Evolutionary conservation across 1,139 yeast genomes (phyloP), one percentile per base, ranked within the genome.

Genomic region (Blastobotrys ciferrii): DNA sequence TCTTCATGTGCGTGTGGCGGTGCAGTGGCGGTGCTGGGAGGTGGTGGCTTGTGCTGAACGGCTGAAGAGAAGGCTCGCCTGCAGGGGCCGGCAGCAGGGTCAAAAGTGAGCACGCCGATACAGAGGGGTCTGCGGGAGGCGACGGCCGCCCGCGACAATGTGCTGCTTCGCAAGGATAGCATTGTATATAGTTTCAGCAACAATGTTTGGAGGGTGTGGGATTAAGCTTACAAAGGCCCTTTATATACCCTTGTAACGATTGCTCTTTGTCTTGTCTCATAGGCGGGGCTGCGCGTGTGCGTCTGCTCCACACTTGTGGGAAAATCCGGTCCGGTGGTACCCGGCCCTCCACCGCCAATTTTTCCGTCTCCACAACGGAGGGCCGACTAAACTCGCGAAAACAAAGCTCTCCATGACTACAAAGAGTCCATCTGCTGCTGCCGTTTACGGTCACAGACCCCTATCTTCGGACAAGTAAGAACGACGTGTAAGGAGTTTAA

Each of bases 111-210:
- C 9, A 36, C 40, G 28, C 40, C 40, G n/a, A 36, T 36, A 23
- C 40, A 36, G 7, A 36, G 17, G 40, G 40, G 40, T 11, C 40
- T 23, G 11, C 40, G 40, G 4, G 40, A 36, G 6, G 40, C 25
- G 4, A 23, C 19, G n/a, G 40, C 40, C 4, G 40, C 40, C 6
- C 14, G 14, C 11, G 40, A 17, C 3, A 36, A 13, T 5, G 40
- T 13, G 25, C 30, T n/a, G 18, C 25, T 11, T 36, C 40, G 11
- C 12, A 36, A 7, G n/a, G 40, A 36, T 7, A 36, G 17, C 40
- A 36, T 36, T 4, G 7, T 33, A 4, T 33, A 7, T n/a, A n/a
- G n/a, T n/a, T n/a, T n/a, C n/a, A 9, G 28, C 9, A 23, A 9
- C 28, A 23, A 23, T 23, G 28, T 23, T 23, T 23, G 5, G 5